Conservation (phyloP, 768 basidiomycete genomes). For the Inosperma sp. region DNA sequence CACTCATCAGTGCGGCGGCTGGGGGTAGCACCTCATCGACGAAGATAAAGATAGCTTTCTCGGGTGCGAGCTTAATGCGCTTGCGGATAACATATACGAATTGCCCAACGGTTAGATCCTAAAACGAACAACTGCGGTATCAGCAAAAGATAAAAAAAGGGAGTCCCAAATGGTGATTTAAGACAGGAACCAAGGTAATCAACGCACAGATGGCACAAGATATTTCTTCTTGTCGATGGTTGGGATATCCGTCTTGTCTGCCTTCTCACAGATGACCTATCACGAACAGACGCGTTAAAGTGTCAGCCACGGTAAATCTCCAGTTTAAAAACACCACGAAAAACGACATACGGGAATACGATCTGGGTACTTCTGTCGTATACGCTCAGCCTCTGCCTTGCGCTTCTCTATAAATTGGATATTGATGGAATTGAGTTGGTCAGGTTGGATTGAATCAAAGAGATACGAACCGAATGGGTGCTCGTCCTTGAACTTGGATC, state of each 20-base stretch:
- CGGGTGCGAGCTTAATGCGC: slow-evolving; percentile 98
- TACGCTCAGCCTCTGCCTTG: slow-evolving; percentile 98
- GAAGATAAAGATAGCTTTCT: slow-evolving; percentile 99
- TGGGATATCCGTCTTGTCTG: slow-evolving; percentile 95
- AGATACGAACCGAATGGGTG: slow-evolving; percentile 85
- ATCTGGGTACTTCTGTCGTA: slow-evolving; percentile 97
- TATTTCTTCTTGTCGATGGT: slow-evolving; percentile 99
- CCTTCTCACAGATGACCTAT: slow-evolving; percentile 99
- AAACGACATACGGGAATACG: slow-evolving; percentile 81
- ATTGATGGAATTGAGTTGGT: slow-evolving; percentile 16
- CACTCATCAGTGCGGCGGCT: slow-evolving; percentile 96
- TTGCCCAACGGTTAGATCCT: slow-evolving; percentile 97
- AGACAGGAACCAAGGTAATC: neutral
- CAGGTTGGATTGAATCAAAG: slow-evolving; percentile 22
- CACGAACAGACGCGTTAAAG: neutral
- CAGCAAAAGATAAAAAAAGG: too few species aligned
- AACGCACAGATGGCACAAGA: slow-evolving; percentile 86
- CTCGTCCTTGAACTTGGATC: slow-evolving; percentile 98
- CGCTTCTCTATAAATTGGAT: slow-evolving; percentile 72
- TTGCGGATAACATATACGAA: slow-evolving; percentile 99
- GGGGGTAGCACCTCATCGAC: slow-evolving; percentile 98
- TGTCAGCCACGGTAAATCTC: neutral
- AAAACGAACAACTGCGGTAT: slow-evolving; percentile 9
- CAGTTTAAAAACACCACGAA: slow-evolving; percentile 1
- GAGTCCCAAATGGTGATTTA: too few species aligned